Evolutionary conservation across 1,284 basidiomycete species (phyloP), one percentile per base, ranked within the genome.

Genomic region (Leccinum fuscescens): DNA sequence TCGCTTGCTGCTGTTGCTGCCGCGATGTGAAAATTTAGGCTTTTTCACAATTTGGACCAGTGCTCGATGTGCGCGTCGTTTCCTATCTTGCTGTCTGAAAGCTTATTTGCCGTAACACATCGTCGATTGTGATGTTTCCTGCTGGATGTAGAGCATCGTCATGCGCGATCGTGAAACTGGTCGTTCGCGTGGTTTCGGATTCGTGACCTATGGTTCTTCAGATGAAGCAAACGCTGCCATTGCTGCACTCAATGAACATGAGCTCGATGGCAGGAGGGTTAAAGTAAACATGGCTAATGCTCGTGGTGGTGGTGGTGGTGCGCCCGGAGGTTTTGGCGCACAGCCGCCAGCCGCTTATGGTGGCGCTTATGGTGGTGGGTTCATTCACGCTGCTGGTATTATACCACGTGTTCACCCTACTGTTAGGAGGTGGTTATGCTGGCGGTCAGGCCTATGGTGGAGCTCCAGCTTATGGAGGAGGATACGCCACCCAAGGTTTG

Each of bases 111-210:
- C 31, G 51, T 62, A 51, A 62, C 59, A 37, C 54, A 35, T 62
- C 57, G 44, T 59, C 42, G 37, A 56, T 60, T 12, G 55, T 62
- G 53, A 55, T 27, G 14, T 29, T 49, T 17, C 53, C 24, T 61
- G 59, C 42, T 53, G 55, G 46, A 63, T 62, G 57, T 74, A 94
- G 92, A 91, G 90, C 70, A 93, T 94, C 77, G 94, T 97, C 79
- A 96, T 96, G 94, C 92, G 94, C 81, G 95, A 97, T 81, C 93
- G 94, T 73, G 94, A 96, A 75, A 96, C 95, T 65, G 92, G 93
- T 67, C 93, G 94, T 74, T 96, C 94, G 68, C 93, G 95, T 72
- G 93, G 95, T 74, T 98, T 98, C 77, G 95, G 95, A 65, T 97
- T 97, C 78, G 94, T 98, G 69, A 95, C 93, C 64, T 94, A 83